phyloP scores from a whole-genome alignment of 768 basidiomycete genomes.

The Piloderma croceum region DNA sequence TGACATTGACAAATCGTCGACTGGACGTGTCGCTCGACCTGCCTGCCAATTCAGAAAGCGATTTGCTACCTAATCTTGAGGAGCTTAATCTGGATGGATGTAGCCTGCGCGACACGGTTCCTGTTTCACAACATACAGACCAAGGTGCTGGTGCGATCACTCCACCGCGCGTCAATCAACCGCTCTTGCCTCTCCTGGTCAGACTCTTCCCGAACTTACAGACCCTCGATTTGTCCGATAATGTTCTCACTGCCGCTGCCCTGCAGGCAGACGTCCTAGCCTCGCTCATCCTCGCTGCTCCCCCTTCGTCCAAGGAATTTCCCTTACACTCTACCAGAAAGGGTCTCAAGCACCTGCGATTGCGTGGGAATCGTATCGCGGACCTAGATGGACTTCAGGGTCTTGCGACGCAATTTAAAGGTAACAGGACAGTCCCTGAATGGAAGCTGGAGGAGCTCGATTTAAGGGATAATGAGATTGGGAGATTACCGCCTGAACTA shows the following conservation, averaged over 20 bases:
- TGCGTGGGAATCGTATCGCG: conserved; percentile 64
- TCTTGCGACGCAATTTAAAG: conserved; percentile 60
- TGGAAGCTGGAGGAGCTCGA: conserved; percentile 85
- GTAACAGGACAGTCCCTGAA: conserved; percentile 51
- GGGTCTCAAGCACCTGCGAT: conserved; percentile 58
- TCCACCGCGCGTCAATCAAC: conserved; percentile 43
- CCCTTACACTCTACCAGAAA: conserved; percentile 28
- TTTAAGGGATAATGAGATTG: conserved; percentile 75
- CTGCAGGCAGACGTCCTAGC: conserved; percentile 45
- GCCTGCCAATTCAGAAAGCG: conserved; percentile 33
- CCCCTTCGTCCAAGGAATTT: conserved; percentile 9
- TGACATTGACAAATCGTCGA: conserved; percentile 60
- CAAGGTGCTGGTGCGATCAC: conserved; percentile 25
- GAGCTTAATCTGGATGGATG: conserved; percentile 75
- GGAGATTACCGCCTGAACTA: conserved; percentile 60
- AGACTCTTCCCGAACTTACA: conserved; percentile 66
- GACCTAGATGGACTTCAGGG: conserved; percentile 57
- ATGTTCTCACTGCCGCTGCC: conserved; percentile 51
- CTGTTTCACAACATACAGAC: conserved; percentile 35
- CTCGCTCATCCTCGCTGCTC: conserved; percentile 45
- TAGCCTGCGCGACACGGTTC: conserved; percentile 54
- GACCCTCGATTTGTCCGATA: conserved; percentile 73
- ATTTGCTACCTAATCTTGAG: conserved; percentile 60
- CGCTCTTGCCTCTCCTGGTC: conserved; percentile 52
- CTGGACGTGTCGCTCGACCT: conserved; percentile 60